Conservation (phyloP, 805 yeast genomes). For the Jamesozyma lodderae region DNA sequence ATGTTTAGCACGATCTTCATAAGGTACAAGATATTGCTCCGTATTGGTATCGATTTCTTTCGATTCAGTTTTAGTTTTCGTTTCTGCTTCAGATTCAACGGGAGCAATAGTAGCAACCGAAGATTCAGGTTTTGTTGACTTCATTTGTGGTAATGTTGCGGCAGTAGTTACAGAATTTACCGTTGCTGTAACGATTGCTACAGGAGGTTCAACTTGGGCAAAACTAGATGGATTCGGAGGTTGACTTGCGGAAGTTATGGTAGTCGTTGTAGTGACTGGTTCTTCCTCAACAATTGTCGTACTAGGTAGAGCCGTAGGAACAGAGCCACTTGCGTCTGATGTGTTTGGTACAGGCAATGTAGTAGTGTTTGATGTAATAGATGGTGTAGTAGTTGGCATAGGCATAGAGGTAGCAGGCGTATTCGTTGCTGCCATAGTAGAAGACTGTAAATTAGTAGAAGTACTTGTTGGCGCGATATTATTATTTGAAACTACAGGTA, state of each 20-base stretch:
- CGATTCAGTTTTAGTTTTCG: not conserved
- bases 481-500: too few species aligned
- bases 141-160: not conserved
- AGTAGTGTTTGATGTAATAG: not conserved
- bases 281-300: too few species aligned
- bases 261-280: too few species aligned
- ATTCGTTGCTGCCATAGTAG: too few species aligned
- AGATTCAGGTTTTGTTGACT: conserved; percentile 16
- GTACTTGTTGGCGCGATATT: conserved; percentile 2
- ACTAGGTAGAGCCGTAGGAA: too few species aligned
- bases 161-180: conserved; percentile 5
- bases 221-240: not conserved
- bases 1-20: conserved; percentile 37
- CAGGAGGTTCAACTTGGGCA: not conserved
- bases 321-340: too few species aligned
- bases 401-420: not conserved
- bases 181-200: not conserved
- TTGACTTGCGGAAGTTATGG: too few species aligned
- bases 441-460: not conserved
- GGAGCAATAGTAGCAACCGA: too few species aligned
- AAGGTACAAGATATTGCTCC: conserved; percentile 33
- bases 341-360: too few species aligned
- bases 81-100: not conserved
- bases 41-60: conserved; percentile 9
- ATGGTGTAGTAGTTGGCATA: not conserved